phyloP scores from a whole-genome alignment of 768 basidiomycete genomes.

The Sarcodon sp. region DNA sequence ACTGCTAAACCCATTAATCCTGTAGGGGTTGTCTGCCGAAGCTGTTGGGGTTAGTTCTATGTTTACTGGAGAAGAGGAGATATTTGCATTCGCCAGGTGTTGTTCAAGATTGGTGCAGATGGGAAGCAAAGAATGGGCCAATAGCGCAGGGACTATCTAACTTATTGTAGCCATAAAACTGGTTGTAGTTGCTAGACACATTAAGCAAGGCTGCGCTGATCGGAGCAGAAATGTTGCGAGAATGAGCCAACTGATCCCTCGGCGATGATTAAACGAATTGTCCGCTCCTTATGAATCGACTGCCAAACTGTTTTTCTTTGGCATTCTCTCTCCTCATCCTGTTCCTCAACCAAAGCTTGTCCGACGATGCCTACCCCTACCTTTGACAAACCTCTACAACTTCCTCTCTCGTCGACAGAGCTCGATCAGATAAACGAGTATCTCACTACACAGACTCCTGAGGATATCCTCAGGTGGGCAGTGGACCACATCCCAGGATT shows the following conservation, averaged over 20 bases:
- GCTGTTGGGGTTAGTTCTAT: conserved; percentile 75
- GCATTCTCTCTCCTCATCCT: no score
- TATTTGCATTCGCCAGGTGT: conserved; percentile 94
- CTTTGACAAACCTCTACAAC: conserved; percentile 31
- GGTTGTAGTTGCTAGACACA: no score
- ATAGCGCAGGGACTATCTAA: conserved; percentile 20
- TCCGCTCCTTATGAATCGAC: no score
- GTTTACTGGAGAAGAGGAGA: conserved; percentile 93
- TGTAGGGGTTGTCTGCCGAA: conserved; percentile 66
- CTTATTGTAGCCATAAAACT: background rate
- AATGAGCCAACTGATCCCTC: no score
- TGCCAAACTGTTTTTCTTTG: no score
- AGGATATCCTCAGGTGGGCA: conserved; percentile 82
- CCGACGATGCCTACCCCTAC: conserved; percentile 6
- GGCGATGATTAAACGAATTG: no score
- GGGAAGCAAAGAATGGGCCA: conserved; percentile 84
- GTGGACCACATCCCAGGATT: conserved; percentile 65
- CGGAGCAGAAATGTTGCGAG: no score
- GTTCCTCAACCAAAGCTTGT: no score
- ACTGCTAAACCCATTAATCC: conserved; percentile 2
- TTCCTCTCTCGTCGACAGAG: conserved; percentile 45
- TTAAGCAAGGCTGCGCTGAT: no score
- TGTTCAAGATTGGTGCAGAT: conserved; percentile 80
- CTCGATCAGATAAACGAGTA: conserved; percentile 62
- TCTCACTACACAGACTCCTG: conserved; percentile 60